Conservation (phyloP, 495 filamentous ascomycete genomes). For the Oidiodendron maius region DNA sequence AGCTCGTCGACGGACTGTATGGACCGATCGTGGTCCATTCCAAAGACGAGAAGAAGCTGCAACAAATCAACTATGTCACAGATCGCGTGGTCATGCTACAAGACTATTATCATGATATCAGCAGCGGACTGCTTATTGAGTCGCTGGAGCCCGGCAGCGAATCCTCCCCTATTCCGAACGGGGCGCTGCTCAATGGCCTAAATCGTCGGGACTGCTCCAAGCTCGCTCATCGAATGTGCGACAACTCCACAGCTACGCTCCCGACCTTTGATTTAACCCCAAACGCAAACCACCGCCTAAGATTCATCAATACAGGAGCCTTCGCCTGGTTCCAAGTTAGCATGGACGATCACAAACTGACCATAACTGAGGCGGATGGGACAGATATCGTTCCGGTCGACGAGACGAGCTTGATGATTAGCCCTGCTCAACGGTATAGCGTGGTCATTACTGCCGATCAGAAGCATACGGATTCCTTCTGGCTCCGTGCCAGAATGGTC, state of each 20-base stretch:
- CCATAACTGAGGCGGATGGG: slow-evolving; percentile 69
- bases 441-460: slow-evolving; percentile 54
- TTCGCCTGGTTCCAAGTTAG: slow-evolving; percentile 52
- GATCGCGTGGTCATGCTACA: slow-evolving; percentile 51
- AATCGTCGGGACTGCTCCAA: slow-evolving; percentile 41
- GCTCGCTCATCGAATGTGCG: slow-evolving; percentile 39
- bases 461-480: slow-evolving; percentile 48
- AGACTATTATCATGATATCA: slow-evolving; percentile 54
- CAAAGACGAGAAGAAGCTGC: slow-evolving; percentile 32
- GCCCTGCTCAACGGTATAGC: slow-evolving; percentile 66
- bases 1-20: slow-evolving; percentile 45
- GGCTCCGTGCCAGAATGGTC: slow-evolving; percentile 53
- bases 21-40: slow-evolving; percentile 47
- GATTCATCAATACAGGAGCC: slow-evolving; percentile 61
- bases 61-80: slow-evolving; percentile 36
- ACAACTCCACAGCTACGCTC: slow-evolving; percentile 34
- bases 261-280: slow-evolving; percentile 38
- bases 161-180: slow-evolving; percentile 53
- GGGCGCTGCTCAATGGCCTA: slow-evolving; percentile 61
- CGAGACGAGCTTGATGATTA: slow-evolving; percentile 44
- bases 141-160: slow-evolving; percentile 48
- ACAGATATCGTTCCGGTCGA: slow-evolving; percentile 52
- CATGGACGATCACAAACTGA: slow-evolving; percentile 39
- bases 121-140: slow-evolving; percentile 36
- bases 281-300: slow-evolving; percentile 57